These are phyloP conservation scores for Rhodofomes roseus DNA, from an alignment of 1,284 basidiomycete species.

Conservation along the genomic window DNA sequence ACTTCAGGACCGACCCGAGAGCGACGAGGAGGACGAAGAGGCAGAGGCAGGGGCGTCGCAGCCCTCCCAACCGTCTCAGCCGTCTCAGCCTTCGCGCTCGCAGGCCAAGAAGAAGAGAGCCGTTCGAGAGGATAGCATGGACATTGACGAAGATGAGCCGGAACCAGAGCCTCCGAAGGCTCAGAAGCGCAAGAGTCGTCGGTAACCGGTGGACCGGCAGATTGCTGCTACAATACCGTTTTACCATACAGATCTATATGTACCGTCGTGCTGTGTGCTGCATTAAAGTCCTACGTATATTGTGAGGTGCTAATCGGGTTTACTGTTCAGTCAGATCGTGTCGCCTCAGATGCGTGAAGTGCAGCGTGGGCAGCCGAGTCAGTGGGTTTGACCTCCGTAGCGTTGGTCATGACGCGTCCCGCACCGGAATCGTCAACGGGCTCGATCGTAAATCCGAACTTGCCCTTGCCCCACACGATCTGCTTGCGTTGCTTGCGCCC, in stretches of 20 bases:
- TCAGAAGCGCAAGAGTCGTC: slow-evolving; percentile 21
- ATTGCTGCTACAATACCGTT: slow-evolving; percentile 6
- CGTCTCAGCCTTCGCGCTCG: slow-evolving; percentile 23
- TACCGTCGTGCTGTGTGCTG: background rate
- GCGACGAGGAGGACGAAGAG: slow-evolving; percentile 39
- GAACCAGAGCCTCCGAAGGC: slow-evolving; percentile 25
- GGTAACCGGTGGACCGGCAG: slow-evolving; percentile 10
- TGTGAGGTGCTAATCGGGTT: slow-evolving; percentile 1
- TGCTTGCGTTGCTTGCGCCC: slow-evolving; percentile 58
- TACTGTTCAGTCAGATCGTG: background rate
- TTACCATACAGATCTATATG: slow-evolving; percentile 5
- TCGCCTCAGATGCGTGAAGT: background rate
- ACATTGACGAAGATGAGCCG: slow-evolving; percentile 30
- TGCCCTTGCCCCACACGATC: slow-evolving; percentile 71
- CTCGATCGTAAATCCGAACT: slow-evolving; percentile 58
- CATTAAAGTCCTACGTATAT: slow-evolving; percentile 1
- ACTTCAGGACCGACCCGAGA: slow-evolving; percentile 28
- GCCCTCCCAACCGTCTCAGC: slow-evolving; percentile 20
- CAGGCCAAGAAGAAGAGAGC: slow-evolving; percentile 29
- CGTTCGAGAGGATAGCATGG: slow-evolving; percentile 26
- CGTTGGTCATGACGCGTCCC: slow-evolving; percentile 35
- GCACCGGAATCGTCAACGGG: slow-evolving; percentile 30
- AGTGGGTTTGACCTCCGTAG: slow-evolving; percentile 6
- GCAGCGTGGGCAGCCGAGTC: background rate
- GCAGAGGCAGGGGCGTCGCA: slow-evolving; percentile 30